Evolutionary conservation across 2,329 filamentous ascomycete species (phyloP), one percentile per base, ranked within the genome.

Genomic region (Diaporthe citri): DNA sequence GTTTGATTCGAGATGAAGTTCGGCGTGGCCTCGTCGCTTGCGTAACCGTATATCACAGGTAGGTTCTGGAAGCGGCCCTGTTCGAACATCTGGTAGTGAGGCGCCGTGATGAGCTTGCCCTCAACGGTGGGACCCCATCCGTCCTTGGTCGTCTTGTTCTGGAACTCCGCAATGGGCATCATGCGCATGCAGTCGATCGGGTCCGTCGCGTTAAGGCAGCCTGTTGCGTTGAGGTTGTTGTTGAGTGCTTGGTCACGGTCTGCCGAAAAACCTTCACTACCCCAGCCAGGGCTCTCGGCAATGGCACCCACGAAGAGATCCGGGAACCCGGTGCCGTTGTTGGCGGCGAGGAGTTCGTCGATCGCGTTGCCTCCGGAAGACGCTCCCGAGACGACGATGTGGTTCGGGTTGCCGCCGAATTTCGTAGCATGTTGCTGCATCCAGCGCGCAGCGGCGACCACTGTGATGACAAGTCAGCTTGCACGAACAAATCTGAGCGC

Each of bases 361-460:
- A 74, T 74, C 2, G 73, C 73, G 39, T 74, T 71, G 34, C 41
- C 73, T 3, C 73, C 73, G 4, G 73, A 71, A 1, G 73, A 74
- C 1, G 57, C 73, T 1, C 73, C 73, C 17, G 57, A 55, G 56
- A 74, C 69, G 1, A 74, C 73, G n/a, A 74, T 74, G 46, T 74
- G 73, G 31, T 74, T 56, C 13, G 73, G 73, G 56, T 74, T 71
- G 66, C 73, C 73, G n/a, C 73, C 73, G 22, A 74, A 74, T 43
- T 74, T 74, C 1, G 73, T 71, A 7, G 73, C 73, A 51, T 67
- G 51, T 34, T 74, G 66, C 66, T 74, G 51, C 43, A 74, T 62
- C 73, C 73, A 74, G 28, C 66, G 73, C 8, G 73, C 66, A 25
- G 66, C 73, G 10, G 73, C 73, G 34, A 74, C 25, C 66, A 74